phyloP scores from a whole-genome alignment of 371 early-diverging fungal genomes.

The Mortierella sp. region DNA sequence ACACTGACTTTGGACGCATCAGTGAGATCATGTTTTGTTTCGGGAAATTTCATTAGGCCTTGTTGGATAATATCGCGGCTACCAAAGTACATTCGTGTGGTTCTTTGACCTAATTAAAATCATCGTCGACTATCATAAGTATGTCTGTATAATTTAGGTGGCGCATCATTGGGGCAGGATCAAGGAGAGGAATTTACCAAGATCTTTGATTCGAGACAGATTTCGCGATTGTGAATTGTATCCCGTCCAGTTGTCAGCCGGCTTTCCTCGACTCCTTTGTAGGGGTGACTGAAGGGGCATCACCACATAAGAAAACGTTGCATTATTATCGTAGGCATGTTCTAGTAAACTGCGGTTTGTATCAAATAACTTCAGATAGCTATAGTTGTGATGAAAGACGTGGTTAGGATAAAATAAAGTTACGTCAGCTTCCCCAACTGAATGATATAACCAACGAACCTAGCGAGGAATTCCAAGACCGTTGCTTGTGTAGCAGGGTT shows the following conservation, averaged over 20 bases:
- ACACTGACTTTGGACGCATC: slow-evolving; percentile 39
- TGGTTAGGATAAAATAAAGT: not conserved
- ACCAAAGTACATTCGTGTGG: slow-evolving; percentile 22
- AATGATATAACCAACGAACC: slow-evolving; percentile 7
- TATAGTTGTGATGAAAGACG: not conserved
- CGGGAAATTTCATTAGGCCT: slow-evolving; percentile 24
- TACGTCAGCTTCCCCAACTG: not conserved
- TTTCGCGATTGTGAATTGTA: slow-evolving; percentile 26
- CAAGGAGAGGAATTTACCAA: slow-evolving; percentile 12
- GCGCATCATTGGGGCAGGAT: not conserved
- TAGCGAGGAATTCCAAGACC: slow-evolving; percentile 35
- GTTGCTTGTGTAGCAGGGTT: slow-evolving; percentile 22
- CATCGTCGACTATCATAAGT: not conserved
- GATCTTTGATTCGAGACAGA: slow-evolving; percentile 14
- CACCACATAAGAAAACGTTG: slow-evolving; percentile 28
- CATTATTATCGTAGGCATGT: slow-evolving; percentile 26
- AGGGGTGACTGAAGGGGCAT: slow-evolving; percentile 8
- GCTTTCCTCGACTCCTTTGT: slow-evolving; percentile 8
- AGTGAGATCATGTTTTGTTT: slow-evolving; percentile 33
- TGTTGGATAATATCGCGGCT: slow-evolving; percentile 22
- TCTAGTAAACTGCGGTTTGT: slow-evolving; percentile 23
- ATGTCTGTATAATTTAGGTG: not conserved
- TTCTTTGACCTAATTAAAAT: slow-evolving; percentile 14
- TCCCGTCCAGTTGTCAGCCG: slow-evolving; percentile 16
- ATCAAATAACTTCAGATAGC: slow-evolving; percentile 39